A percentile compares a stretch with the other conserved stretches of the same genome.
Evolutionary conservation across 192 early-diverging fungal species (phyloP).

Genomic region (Coemansia reversa): DNA sequence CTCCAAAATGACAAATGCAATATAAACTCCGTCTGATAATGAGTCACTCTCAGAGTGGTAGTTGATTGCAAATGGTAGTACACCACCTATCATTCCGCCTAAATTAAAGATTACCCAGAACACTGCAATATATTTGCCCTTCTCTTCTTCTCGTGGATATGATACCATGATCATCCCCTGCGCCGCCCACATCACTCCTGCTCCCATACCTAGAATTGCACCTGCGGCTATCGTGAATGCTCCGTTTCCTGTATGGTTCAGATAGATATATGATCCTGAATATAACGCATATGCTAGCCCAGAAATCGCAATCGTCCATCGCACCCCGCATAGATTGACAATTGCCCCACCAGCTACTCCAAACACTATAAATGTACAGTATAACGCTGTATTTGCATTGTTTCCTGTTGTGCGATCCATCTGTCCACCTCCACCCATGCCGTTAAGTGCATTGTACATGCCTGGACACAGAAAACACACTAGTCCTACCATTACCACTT

Average conservation of each 20-base stretch:
- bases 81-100: conserved; percentile 78
- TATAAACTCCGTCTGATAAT: conserved; percentile 66
- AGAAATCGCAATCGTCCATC: conserved; percentile 66
- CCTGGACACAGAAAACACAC: conserved; percentile 79
- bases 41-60: conserved; percentile 55
- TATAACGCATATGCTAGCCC: conserved; percentile 74
- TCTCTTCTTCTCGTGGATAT: conserved; percentile 76
- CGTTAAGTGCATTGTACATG: conserved; percentile 73
- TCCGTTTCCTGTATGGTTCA: conserved; percentile 60
- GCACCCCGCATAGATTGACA: conserved; percentile 77
- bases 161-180: conserved; percentile 85
- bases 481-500: conserved; percentile 69
- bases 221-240: conserved; percentile 72
- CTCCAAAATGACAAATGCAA: conserved; percentile 80
- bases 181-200: conserved; percentile 76
- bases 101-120: conserved; percentile 91
- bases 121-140: conserved; percentile 76
- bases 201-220: conserved; percentile 78
- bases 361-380: conserved; percentile 76
- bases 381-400: conserved; percentile 76
- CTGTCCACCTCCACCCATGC: conserved; percentile 69
- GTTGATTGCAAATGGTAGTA: conserved; percentile 71
- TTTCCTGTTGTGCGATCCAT: conserved; percentile 59
- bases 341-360: conserved; percentile 73
- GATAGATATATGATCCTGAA: conserved; percentile 69